Evolutionary conservation across 2,329 filamentous ascomycete genomes (phyloP).

Genomic region (Phyllachora maydis): DNA sequence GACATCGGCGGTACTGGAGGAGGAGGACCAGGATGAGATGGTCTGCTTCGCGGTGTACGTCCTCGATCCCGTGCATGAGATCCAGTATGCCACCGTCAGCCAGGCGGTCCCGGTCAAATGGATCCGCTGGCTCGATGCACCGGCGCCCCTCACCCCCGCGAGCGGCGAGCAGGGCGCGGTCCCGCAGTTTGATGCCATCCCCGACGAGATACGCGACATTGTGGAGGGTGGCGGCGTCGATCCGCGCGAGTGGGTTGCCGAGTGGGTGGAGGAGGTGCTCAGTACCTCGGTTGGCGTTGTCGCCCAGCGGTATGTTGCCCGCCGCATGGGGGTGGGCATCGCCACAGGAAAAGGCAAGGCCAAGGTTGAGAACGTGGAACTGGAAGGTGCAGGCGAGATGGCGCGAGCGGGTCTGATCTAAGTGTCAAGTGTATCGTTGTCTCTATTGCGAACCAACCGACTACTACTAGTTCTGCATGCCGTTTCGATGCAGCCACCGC

Average conservation of each 20-base stretch:
- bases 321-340: constrained; percentile 89
- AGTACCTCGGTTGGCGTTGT: constrained; percentile 63
- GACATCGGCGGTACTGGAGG: constrained; percentile 26
- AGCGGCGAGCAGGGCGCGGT: constrained; percentile 23
- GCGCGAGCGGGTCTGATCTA: constrained; percentile 35
- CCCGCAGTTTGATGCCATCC: constrained; percentile 23
- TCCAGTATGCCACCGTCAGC: constrained; percentile 66
- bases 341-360: constrained; percentile 44
- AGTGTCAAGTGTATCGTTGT: too few relatives aligned
- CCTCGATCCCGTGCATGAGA: constrained; percentile 76
- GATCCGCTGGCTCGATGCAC: constrained; percentile 78
- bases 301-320: constrained; percentile 85
- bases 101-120: constrained; percentile 71
- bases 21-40: constrained; percentile 33
- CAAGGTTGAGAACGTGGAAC: constrained; percentile 30
- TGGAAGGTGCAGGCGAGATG: constrained; percentile 36
- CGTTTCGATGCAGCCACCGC: too few relatives aligned
- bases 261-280: constrained; percentile 87
- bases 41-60: constrained; percentile 62
- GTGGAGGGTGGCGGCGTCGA: constrained; percentile 60
- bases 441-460: too few relatives aligned
- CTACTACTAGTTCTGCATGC: too few relatives aligned
- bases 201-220: constrained; percentile 74
- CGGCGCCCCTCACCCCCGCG: constrained; percentile 31
- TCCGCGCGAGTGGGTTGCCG: constrained; percentile 88